Base-by-base conservation (phyloP, 257 asterid genomes). In the Sherardia arvensis region DNA sequence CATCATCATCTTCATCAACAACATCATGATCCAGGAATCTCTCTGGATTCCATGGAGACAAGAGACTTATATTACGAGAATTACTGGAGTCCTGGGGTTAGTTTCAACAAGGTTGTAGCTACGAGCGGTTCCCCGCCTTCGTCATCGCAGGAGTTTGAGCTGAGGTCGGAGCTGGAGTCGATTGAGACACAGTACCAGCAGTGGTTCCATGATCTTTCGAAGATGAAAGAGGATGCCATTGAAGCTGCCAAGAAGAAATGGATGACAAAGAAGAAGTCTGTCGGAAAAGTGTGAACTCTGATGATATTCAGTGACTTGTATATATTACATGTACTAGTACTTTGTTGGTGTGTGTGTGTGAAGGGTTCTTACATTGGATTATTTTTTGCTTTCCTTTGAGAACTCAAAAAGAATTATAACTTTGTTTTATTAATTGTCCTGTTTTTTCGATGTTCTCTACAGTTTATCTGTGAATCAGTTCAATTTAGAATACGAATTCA, bases 181-280 rank as follows among this genome's bases (percentile, higher is more conserved):
- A 76, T 79, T 22, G 76, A 79, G 48, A 17, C 53, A 4, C 78
- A 76, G 20, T 73, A 79, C 69, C 76, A 54, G 48, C 79, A 67
- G 1, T 73, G 79, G 77, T 49, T 68, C 28, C 70, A 61, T 34
- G 71, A 79, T 56, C 70, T 79, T 25, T 59, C 73, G 14, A 70
- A 62, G 45, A 73, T 67, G 81, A 79, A 66, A 61, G 65, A 71
- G 66, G 84, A 71, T 55, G 84, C 81, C 7, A 45, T 74, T 32
- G 79, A 79, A 61, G 73, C 76, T 3, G 62, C 79, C 48, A 73
- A 67, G 75, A 86, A 76, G 60, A 66, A 72, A 67, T 86, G 91
- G 91, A 69, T 61, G 74, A 10, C 68, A 7, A 81, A 76, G 66
- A 67, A 73, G 71, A 74, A 81, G 62, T 65, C 38, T 33, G 62